Evolutionary conservation across 2,329 filamentous ascomycete genomes (phyloP), one percentile per base, ranked within the genome.

Genomic region (Apiospora hydei): DNA sequence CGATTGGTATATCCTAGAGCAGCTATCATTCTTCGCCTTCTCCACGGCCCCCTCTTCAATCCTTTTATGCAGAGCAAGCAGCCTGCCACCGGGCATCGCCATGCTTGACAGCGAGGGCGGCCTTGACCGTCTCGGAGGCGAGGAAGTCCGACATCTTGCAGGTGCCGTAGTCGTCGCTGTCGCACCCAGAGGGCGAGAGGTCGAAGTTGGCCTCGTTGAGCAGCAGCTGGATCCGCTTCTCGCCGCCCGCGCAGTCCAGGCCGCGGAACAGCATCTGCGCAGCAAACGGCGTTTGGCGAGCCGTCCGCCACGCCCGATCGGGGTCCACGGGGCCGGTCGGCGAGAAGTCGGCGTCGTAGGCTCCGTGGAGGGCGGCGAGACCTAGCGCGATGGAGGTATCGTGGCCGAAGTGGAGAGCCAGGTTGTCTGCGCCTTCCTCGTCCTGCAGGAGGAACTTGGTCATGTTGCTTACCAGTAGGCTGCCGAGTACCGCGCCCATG

Each of bases 171-270:
- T 73, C 47, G 38, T 77, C 75, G 69, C 70, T 76, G 43, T 73
- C 43, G 47, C 76, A 77, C 4, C 75, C 76, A 11, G 73, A 74
- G 11, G 73, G 74, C 1, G 69, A 61, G n/a, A 77, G 43, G 57
- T 72, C 76, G 44, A 75, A 77, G 51, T 75, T 77, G 21, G 76
- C 76, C 64, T 74, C 76, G 67, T 77, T 76, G 41, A 77, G 71
- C 30, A 75, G 64, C 43, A 77, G 49, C 69, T 77, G 76, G 26
- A 77, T 72, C 66, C 76, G 74, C 14, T 41, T 46, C 14, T 73
- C 73, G 3, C 68, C 71, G 0, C 67, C 74, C 10, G n/a, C 34
- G 53, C 76, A 77, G 16, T 74, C 74, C 16, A 77, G 67, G 30
- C 73, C 47, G 26, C 72, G 72, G 72, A 74, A 77, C 8, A 77